phyloP scores from a whole-genome alignment of 352 stramenopile genomes.

The Phytophthora ohioensis region DNA sequence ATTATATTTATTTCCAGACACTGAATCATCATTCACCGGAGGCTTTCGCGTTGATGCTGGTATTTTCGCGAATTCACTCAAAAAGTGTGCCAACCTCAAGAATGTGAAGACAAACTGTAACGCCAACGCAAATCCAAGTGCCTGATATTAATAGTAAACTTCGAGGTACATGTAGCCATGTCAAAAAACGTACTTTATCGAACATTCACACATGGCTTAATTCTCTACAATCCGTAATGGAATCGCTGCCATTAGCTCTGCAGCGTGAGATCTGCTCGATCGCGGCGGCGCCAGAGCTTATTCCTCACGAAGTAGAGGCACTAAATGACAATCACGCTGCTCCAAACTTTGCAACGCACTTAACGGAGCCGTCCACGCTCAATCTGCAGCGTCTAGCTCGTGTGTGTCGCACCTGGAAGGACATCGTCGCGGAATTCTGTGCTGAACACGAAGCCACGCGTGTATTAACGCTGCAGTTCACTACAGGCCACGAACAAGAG shows the following conservation, averaged over 20 bases:
- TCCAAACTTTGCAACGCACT: constrained; percentile 38
- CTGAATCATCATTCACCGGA: constrained; percentile 17
- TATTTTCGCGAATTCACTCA: constrained; percentile 41
- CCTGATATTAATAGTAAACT: constrained; percentile 1
- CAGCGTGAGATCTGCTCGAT: constrained; percentile 50
- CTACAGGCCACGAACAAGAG: constrained; percentile 32
- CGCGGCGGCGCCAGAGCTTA: constrained; percentile 46
- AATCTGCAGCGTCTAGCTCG: constrained; percentile 38
- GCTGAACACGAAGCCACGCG: constrained; percentile 23
- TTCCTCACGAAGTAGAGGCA: constrained; percentile 28
- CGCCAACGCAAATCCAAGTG: constrained; percentile 32
- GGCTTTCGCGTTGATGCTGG: constrained; percentile 48
- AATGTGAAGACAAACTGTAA: constrained; percentile 40
- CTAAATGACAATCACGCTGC: not conserved
- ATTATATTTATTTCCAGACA: too few relatives aligned
- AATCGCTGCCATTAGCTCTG: constrained; percentile 36
- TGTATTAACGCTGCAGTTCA: constrained; percentile 43
- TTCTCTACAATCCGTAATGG: constrained; percentile 23
- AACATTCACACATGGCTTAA: not conserved
- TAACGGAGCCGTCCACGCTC: constrained; percentile 36
- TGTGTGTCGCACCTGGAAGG: constrained; percentile 45
- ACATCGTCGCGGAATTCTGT: constrained; percentile 29
- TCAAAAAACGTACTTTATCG: too few relatives aligned
- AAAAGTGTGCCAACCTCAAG: constrained; percentile 26
- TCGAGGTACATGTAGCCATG: too few relatives aligned